Evolutionary conservation across 345 rosid genomes (phyloP), one percentile per base, ranked within the genome.

Genomic region (Eucalyptus paniculata): DNA sequence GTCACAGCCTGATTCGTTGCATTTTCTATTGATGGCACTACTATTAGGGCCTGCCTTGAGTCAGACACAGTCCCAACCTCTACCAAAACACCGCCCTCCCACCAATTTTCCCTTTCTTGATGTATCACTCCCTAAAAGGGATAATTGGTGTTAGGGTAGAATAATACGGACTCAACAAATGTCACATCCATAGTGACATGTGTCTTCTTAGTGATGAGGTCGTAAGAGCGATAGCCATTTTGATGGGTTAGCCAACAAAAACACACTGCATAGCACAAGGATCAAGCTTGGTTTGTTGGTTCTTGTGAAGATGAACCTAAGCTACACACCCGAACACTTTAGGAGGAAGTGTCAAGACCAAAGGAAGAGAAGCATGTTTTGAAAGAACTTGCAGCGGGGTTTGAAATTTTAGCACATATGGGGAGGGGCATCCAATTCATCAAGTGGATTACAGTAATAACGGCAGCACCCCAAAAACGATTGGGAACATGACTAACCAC

Each of bases 61-160:
- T n/a, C 10, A n/a, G 0, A 15, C 6, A 0, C 0, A 15, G 2
- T 15, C 37, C 21, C 21, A 65, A 4, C 21, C 21, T 6, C 2
- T 15, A 3, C 11, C 21, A 65, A n/a, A n/a, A n/a, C 32, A n/a
- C 37, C 0, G 1, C 19, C 21, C 21, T 65, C 77, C 21, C 21
- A 15, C 77, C 37, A 65, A n/a, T n/a, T 15, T 65, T 65, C 21
- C 6, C 37, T 65, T 65, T 65, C 37, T n/a, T 2, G 2, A n/a
- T 45, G 19, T 65, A 65, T n/a, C 37, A 7, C 77, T 32, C 77
- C 37, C 21, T n/a, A 8, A 65, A 65, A 65, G 3, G 10, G 37
- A n/a, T 16, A n/a, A n/a, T 65, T 4, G 19, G 37, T n/a, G 37
- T 65, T 3, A 1, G 10, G 37, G 19, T 14, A 30, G 77, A 65